Percentiles rank a stretch among this genome's conserved stretches.
Conservation (phyloP, 192 early-diverging fungal species). For the Coemansia sp. region DNA sequence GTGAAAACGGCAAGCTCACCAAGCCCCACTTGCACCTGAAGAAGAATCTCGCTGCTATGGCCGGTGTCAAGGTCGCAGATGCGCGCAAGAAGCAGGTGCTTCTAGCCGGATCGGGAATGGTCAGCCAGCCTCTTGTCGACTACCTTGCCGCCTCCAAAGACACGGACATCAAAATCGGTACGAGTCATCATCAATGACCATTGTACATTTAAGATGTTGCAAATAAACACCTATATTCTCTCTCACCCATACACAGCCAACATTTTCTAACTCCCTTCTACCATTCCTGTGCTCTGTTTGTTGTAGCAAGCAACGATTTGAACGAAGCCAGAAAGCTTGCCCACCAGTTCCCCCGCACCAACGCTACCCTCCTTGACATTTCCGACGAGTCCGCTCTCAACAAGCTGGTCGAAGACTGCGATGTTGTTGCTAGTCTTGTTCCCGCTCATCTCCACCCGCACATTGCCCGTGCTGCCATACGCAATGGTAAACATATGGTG, state of each 20-base stretch:
- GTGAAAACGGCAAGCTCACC: slow-evolving; percentile 66
- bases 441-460: slow-evolving; percentile 74
- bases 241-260: neutral
- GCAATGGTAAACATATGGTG: slow-evolving; percentile 87
- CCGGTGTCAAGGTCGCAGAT: slow-evolving; percentile 43
- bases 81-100: slow-evolving; percentile 61
- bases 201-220: slow-evolving; percentile 1
- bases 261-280: neutral
- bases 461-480: slow-evolving; percentile 65
- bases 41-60: slow-evolving; percentile 35
- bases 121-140: slow-evolving; percentile 88
- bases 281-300: neutral
- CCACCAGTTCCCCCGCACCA: slow-evolving; percentile 59
- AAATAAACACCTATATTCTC: neutral
- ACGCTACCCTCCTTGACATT: slow-evolving; percentile 72
- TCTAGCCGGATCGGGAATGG: slow-evolving; percentile 87
- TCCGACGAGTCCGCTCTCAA: slow-evolving; percentile 60
- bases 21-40: slow-evolving; percentile 58
- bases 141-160: slow-evolving; percentile 66
- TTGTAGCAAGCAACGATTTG: slow-evolving; percentile 80
- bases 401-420: slow-evolving; percentile 66
- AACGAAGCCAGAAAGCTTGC: slow-evolving; percentile 73
- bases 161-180: slow-evolving; percentile 54
- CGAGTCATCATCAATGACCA: slow-evolving; percentile 1
- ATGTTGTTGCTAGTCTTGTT: slow-evolving; percentile 89